phyloP scores from a whole-genome alignment of 2,329 filamentous ascomycete genomes.

The Paracoccidioides brasiliensis region DNA sequence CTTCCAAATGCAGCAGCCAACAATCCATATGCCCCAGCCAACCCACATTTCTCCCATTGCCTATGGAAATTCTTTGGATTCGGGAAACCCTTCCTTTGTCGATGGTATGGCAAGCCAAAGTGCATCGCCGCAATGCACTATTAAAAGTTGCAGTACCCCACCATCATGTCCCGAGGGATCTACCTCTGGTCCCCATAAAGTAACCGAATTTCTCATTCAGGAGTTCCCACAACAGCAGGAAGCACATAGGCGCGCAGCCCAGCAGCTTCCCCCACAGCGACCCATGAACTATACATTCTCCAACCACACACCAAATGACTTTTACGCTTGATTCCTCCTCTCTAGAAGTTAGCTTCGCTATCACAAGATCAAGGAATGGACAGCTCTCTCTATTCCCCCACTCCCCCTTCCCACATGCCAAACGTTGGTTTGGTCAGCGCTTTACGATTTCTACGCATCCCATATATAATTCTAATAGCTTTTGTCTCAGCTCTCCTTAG shows the following conservation, averaged over 20 bases:
- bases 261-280: slow-evolving; percentile 29
- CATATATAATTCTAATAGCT: slow-evolving; percentile 2
- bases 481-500: not conserved
- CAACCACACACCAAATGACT: slow-evolving; percentile 30
- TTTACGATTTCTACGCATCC: slow-evolving; percentile 1
- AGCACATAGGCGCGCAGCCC: slow-evolving; percentile 30
- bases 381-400: too few species aligned
- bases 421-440: not conserved
- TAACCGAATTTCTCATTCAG: slow-evolving; percentile 31
- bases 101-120: slow-evolving; percentile 14
- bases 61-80: slow-evolving; percentile 24
- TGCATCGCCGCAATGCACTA: slow-evolving; percentile 22
- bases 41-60: slow-evolving; percentile 26
- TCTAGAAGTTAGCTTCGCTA: not conserved
- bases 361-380: not conserved
- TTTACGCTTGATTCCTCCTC: slow-evolving; percentile 5
- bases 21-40: slow-evolving; percentile 23
- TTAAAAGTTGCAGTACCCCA: slow-evolving; percentile 20
- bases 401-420: not conserved
- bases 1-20: slow-evolving; percentile 19
- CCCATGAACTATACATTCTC: slow-evolving; percentile 33
- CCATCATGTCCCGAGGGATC: slow-evolving; percentile 7
- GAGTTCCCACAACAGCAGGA: slow-evolving; percentile 34
- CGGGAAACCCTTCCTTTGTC: slow-evolving; percentile 17
- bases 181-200: slow-evolving; percentile 16